Conservation (phyloP, 352 stramenopile species). For the Pythium phragmitis region DNA sequence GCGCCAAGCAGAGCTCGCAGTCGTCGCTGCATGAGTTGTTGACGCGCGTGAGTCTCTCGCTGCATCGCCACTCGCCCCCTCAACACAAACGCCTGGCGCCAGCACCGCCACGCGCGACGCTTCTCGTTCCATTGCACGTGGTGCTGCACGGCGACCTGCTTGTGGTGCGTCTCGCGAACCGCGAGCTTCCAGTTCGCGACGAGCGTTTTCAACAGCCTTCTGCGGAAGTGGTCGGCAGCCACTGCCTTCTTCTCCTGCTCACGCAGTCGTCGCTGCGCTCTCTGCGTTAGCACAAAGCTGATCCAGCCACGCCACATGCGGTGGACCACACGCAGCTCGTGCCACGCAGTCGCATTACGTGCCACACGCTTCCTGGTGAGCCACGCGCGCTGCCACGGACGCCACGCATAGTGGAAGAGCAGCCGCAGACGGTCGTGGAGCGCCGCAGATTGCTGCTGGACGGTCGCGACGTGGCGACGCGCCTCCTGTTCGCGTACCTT, state of each 20-base stretch:
- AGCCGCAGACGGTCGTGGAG: conserved; percentile 42
- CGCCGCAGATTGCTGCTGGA: conserved; percentile 28
- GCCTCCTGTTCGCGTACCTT: conserved; percentile 35
- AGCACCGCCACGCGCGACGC: conserved; percentile 19
- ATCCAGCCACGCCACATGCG: conserved; percentile 42
- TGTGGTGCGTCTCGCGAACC: conserved; percentile 16
- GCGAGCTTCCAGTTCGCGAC: conserved; percentile 21
- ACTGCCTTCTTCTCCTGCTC: conserved; percentile 28
- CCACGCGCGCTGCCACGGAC: conserved; percentile 42
- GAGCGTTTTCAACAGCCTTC: conserved; percentile 17
- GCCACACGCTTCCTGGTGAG: conserved; percentile 30
- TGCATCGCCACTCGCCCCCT: not conserved
- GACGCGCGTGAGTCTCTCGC: conserved; percentile 4
- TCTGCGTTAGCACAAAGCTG: conserved; percentile 30
- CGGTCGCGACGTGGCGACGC: conserved; percentile 31
- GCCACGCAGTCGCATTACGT: conserved; percentile 40
- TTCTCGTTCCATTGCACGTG: conserved; percentile 38
- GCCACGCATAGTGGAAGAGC: conserved; percentile 48
- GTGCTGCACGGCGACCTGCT: conserved; percentile 29
- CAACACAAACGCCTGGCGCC: conserved; percentile 13
- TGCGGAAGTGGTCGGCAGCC: conserved; percentile 23
- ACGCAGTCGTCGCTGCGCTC: conserved; percentile 20
- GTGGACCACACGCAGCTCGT: conserved; percentile 42
- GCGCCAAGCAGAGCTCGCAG: conserved; percentile 29
- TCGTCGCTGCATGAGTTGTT: conserved; percentile 11